Conservation (phyloP, 1,284 basidiomycete species). For the Microbotryum lychnidis-dioicae region DNA sequence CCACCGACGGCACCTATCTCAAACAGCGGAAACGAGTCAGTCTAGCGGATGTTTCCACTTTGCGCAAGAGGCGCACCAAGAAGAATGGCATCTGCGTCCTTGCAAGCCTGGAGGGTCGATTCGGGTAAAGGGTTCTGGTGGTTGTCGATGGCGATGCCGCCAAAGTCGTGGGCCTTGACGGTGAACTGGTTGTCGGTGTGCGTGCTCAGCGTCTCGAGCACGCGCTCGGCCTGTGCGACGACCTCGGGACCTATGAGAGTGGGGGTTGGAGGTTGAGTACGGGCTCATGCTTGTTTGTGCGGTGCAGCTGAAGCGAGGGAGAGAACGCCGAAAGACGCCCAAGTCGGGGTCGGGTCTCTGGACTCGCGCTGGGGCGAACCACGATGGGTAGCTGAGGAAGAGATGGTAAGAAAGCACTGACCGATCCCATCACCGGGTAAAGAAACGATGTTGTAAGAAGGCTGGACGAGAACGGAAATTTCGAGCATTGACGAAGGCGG, state of each 20-base stretch:
- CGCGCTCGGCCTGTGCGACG: conserved; percentile 74
- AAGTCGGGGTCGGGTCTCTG: too few species aligned
- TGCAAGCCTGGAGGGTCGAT: conserved; percentile 75
- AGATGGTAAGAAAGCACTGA: conserved; percentile 39
- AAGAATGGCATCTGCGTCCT: conserved; percentile 81
- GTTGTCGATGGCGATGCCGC: conserved; percentile 87
- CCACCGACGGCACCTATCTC: conserved; percentile 82
- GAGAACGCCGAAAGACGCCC: neutral
- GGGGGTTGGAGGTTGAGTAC: neutral
- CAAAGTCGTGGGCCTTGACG: conserved; percentile 63
- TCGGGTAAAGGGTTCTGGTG: conserved; percentile 75
- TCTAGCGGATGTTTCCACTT: too few species aligned
- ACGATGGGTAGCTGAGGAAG: neutral
- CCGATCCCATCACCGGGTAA: conserved; percentile 97
- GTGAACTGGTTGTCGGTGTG: conserved; percentile 65
- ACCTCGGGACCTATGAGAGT: conserved; percentile 74
- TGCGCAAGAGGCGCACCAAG: conserved; percentile 55
- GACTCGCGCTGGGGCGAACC: too few species aligned
- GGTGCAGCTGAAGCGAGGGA: neutral
- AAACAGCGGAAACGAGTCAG: neutral
- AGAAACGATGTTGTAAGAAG: conserved; percentile 66
- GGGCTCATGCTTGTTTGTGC: too few species aligned
- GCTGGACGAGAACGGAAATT: neutral
- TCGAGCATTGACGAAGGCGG: too few species aligned
- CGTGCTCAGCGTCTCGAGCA: conserved; percentile 66